Evolutionary conservation across 2,329 filamentous ascomycete genomes (phyloP), one percentile per base, ranked within the genome.

Genomic region (Cladosporium colombiae): DNA sequence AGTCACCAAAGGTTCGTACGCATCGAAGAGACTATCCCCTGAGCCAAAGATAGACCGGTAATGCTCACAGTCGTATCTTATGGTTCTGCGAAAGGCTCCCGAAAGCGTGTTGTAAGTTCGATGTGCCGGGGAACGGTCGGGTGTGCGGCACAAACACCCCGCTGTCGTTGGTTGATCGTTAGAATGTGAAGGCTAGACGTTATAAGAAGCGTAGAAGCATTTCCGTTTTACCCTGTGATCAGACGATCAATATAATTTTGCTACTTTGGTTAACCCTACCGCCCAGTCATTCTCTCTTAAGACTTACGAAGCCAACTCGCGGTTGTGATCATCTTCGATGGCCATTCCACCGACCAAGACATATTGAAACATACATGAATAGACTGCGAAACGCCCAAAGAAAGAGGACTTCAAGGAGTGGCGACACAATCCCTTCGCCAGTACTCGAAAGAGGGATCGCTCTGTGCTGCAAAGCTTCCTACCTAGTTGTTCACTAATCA

Each of bases 401-500:
- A 8, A 44, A 44, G n/a, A 23, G 2, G 5, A 44, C 7, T 44
- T n/a, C 1, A n/a, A n/a, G 40, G n/a, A 46, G 8, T 46, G n/a
- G n/a, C 40, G 10, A 46, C 40, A 13, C n/a, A 13, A 21, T 21
- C 40, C n/a, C n/a, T 3, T 46, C 40, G n/a, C 40, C 10, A 21
- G n/a, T 13, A 46, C 40, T 46, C 40, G 10, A 46, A 46, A 46
- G n/a, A 6, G n/a, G n/a, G n/a, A 5, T 21, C 40, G 40, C 40
- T 23, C 7, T 5, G 16, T 33, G 8, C 31, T 18, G 52, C 27
- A 21, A n/a, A 31, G n/a, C 27, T 33, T 33, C 31, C 8, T 55
- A 18, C 21, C n/a, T 10, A 11, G n/a, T 21, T 57, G 55, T 57
- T 57, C 31, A 40, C 31, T 57, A 57, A 57, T 57, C 55, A n/a